phyloP scores from a whole-genome alignment of 2,329 filamentous ascomycete species.

The Cladosporium velox region DNA sequence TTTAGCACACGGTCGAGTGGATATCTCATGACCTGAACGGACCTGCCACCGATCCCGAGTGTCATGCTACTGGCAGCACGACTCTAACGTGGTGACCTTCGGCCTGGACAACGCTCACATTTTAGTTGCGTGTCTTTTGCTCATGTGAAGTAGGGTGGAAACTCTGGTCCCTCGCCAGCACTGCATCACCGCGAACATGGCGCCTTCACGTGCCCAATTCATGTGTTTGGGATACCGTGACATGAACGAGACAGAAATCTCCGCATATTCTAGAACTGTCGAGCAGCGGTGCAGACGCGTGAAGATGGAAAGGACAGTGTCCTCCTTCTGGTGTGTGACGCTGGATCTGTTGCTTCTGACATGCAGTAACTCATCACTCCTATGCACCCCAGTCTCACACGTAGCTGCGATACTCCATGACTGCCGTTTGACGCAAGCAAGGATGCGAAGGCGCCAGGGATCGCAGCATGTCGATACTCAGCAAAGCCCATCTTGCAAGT shows the following conservation, averaged over 20 bases:
- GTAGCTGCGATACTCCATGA: background rate
- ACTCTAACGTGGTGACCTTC: background rate
- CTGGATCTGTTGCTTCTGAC: background rate
- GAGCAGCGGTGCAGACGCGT: background rate
- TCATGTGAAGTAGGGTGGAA: background rate
- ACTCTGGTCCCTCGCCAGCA: background rate
- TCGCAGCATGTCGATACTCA: background rate
- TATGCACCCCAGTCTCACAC: too few species aligned
- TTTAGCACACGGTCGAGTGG: background rate
- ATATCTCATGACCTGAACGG: background rate
- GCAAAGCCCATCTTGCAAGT: background rate
- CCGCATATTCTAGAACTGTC: background rate
- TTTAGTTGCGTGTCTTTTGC: background rate
- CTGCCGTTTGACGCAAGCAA: background rate
- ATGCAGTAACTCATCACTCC: background rate
- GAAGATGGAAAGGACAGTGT: background rate
- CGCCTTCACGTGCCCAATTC: background rate
- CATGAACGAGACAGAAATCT: background rate
- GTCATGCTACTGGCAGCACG: background rate
- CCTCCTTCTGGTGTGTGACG: background rate
- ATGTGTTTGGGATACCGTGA: background rate
- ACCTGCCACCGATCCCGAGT: background rate
- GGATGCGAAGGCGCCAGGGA: background rate
- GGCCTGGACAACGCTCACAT: background rate
- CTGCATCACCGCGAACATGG: background rate